These are phyloP conservation scores for Parmelia sp. DNA, from an alignment of 495 filamentous ascomycete species.

Conservation along the genomic window DNA sequence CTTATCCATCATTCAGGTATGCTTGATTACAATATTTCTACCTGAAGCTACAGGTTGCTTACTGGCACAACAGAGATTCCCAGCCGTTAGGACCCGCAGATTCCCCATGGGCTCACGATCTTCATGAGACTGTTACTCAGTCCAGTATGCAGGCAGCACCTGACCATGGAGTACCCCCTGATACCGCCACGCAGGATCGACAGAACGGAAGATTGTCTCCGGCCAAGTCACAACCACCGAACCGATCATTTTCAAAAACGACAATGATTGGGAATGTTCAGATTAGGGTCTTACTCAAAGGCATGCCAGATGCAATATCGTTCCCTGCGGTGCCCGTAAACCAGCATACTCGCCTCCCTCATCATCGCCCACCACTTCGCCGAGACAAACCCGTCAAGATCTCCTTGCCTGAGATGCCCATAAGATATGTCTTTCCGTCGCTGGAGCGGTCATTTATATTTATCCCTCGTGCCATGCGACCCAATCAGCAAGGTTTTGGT, in stretches of 20 bases:
- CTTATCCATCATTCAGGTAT: constrained; percentile 55
- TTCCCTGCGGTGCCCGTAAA: constrained; percentile 70
- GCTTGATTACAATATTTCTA: not conserved
- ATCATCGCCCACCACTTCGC: constrained; percentile 88
- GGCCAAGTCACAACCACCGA: constrained; percentile 47
- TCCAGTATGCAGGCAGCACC: constrained; percentile 36
- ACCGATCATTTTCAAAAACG: constrained; percentile 63
- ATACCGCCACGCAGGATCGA: constrained; percentile 21
- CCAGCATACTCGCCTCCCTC: constrained; percentile 86
- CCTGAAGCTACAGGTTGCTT: constrained; percentile 15
- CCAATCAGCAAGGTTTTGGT: constrained; percentile 77
- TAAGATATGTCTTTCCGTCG: constrained; percentile 86
- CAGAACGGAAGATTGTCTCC: constrained; percentile 38
- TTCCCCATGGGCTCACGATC: constrained; percentile 85
- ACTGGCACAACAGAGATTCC: constrained; percentile 35
- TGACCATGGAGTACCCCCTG: constrained; percentile 17
- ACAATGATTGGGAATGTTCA: constrained; percentile 69
- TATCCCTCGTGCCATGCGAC: constrained; percentile 87
- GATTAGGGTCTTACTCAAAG: constrained; percentile 70
- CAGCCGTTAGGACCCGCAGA: constrained; percentile 52
- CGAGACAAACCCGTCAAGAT: constrained; percentile 96
- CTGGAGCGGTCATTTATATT: constrained; percentile 93
- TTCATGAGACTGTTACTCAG: constrained; percentile 74
- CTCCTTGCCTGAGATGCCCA: constrained; percentile 69
- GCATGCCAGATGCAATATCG: constrained; percentile 62